Percentiles rank a stretch among this genome's conserved stretches.
These are phyloP conservation scores for Pelargonium hybrid DNA, from an alignment of 441 rosid species.

Conservation along the genomic window DNA sequence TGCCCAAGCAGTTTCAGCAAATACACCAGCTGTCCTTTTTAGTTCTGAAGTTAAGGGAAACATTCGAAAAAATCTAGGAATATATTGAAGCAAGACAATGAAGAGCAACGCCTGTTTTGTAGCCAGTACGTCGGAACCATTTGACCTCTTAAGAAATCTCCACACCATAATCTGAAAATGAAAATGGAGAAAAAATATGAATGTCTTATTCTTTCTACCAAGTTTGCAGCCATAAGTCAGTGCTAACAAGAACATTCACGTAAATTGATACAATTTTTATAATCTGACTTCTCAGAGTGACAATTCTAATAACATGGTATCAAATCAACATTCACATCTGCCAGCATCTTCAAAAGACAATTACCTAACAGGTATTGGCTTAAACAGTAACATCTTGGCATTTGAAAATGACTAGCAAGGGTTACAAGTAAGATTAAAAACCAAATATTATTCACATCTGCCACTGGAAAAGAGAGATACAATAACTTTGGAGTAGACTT, in stretches of 20 bases:
- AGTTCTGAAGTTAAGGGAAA: slow-evolving; percentile 73
- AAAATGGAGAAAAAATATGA: slow-evolving; percentile 9
- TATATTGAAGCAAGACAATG: slow-evolving; percentile 59
- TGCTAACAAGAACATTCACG: not conserved
- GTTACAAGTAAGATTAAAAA: not conserved
- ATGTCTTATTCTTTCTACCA: not conserved
- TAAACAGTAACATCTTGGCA: not conserved
- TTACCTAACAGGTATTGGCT: not conserved
- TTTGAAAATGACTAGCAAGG: not conserved
- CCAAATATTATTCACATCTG: too few species aligned
- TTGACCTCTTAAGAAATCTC: slow-evolving; percentile 60
- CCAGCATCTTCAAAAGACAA: not conserved
- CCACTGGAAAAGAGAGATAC: too few species aligned
- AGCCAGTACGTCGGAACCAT: slow-evolving; percentile 63
- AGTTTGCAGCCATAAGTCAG: not conserved
- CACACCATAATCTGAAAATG: slow-evolving; percentile 66
- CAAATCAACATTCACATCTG: too few species aligned
- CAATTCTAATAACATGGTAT: too few species aligned
- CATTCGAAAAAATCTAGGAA: slow-evolving; percentile 66
- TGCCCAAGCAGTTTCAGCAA: slow-evolving; percentile 97
- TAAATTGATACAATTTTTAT: not conserved
- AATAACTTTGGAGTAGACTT: too few species aligned
- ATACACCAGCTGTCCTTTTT: slow-evolving; percentile 88
- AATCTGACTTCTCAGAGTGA: too few species aligned
- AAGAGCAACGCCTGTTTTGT: slow-evolving; percentile 67